Conservation (phyloP, 1,139 yeast species). For the Blastobotrys proliferans region DNA sequence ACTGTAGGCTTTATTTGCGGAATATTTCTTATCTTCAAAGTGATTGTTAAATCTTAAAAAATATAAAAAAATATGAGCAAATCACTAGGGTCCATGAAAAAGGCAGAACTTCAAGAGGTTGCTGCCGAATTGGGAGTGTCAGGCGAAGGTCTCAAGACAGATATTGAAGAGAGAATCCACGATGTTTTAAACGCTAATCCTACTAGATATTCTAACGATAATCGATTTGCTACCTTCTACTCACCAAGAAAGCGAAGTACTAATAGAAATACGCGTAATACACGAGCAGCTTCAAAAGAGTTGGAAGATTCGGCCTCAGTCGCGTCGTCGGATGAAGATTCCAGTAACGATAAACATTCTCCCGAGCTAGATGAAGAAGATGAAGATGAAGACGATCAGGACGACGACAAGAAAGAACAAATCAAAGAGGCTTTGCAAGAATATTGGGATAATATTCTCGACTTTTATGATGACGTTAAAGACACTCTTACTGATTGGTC, state of each 20-base stretch:
- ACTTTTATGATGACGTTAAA: conserved; percentile 12
- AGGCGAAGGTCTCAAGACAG: conserved; percentile 26
- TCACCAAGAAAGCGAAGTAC: conserved; percentile 12
- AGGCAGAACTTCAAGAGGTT: conserved; percentile 35
- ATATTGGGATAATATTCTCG: conserved; percentile 7
- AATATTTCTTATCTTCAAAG: too few species aligned
- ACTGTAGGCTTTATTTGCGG: too few species aligned
- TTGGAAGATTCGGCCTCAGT: not conserved
- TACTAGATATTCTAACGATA: conserved; percentile 19
- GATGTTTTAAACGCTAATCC: conserved; percentile 22
- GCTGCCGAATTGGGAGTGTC: conserved; percentile 35
- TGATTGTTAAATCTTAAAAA: not conserved
- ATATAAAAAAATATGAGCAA: conserved; percentile 2
- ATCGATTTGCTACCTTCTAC: conserved; percentile 21
- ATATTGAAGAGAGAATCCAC: conserved; percentile 29
- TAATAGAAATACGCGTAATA: conserved; percentile 1
- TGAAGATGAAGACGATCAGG: conserved; percentile 18
- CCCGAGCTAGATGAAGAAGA: conserved; percentile 17
- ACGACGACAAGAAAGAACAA: conserved; percentile 15
- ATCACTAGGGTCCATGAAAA: conserved; percentile 27
- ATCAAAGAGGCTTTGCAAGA: conserved; percentile 7
- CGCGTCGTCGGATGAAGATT: conserved; percentile 10
- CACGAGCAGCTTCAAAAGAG: conserved; percentile 1
- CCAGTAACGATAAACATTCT: conserved; percentile 15
- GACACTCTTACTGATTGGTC: conserved; percentile 16